phyloP scores from a whole-genome alignment of 2,329 filamentous ascomycete species.

The Coniochaeta pulveracea region DNA sequence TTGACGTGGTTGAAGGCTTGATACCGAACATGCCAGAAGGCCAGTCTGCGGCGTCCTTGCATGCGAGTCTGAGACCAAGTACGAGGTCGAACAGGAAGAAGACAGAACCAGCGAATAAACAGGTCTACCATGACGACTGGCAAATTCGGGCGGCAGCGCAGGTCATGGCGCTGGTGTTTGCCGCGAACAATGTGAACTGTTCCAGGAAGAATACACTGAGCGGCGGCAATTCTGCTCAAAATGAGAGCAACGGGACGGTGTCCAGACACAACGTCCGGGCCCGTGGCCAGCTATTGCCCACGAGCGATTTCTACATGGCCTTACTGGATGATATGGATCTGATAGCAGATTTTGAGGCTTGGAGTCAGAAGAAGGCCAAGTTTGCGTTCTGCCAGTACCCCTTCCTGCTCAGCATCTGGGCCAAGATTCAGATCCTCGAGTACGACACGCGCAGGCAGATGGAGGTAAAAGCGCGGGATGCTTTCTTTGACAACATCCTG shows the following conservation, averaged over 20 bases:
- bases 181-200: conserved; percentile 56
- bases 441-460: conserved; percentile 82
- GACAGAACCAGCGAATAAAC: conserved; percentile 42
- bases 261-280: conserved; percentile 28
- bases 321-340: conserved; percentile 80
- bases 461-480: conserved; percentile 77
- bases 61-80: conserved; percentile 58
- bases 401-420: conserved; percentile 82
- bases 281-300: conserved; percentile 60
- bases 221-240: conserved; percentile 1
- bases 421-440: conserved; percentile 84
- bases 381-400: conserved; percentile 91
- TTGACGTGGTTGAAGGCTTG: conserved; percentile 54
- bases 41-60: conserved; percentile 58
- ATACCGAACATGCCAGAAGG: conserved; percentile 62
- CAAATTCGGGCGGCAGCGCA: conserved; percentile 73
- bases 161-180: conserved; percentile 70
- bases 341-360: conserved; percentile 74
- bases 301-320: conserved; percentile 80
- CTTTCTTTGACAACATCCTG: conserved; percentile 84
- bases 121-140: conserved; percentile 75
- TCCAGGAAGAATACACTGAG: conserved; percentile 17
- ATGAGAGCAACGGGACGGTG: conserved; percentile 22
- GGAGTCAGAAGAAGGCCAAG: conserved; percentile 63
- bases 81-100: conserved; percentile 38